Conservation (phyloP, 148 eudicot species). For the Cornus florida region DNA sequence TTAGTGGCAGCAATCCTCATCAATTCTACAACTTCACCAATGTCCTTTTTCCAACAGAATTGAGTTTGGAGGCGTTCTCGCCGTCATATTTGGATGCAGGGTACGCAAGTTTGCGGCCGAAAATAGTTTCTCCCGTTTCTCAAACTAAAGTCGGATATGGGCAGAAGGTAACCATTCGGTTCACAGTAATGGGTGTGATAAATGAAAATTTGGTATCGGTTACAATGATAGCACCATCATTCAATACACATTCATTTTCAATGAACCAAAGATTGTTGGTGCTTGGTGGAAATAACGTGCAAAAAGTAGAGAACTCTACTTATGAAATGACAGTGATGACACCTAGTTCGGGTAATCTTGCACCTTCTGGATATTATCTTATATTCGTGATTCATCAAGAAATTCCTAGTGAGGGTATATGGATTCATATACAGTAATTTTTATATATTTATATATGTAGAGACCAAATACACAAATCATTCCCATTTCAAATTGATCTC, state of each 20-base stretch:
- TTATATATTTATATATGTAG: too few species aligned
- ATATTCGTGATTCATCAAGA: conserved; percentile 56
- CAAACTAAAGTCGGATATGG: conserved; percentile 31
- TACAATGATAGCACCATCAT: conserved; percentile 64
- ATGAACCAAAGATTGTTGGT: conserved; percentile 65
- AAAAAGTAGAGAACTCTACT: neutral
- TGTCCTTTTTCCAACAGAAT: conserved; percentile 64
- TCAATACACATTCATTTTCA: conserved; percentile 70
- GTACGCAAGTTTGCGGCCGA: conserved; percentile 30
- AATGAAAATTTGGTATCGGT: conserved; percentile 31
- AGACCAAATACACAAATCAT: too few species aligned
- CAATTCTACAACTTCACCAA: conserved; percentile 38
- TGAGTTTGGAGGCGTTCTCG: conserved; percentile 61
- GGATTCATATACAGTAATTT: conserved; percentile 52
- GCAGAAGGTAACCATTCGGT: conserved; percentile 21
- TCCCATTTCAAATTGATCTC: too few species aligned
- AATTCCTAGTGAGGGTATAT: conserved; percentile 68
- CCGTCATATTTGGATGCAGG: conserved; percentile 53
- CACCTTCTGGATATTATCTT: conserved; percentile 60
- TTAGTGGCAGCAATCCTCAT: conserved; percentile 83
- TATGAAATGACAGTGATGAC: conserved; percentile 27
- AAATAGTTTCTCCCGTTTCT: conserved; percentile 33
- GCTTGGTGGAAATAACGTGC: conserved; percentile 10
- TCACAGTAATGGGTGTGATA: conserved; percentile 18
- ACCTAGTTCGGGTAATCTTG: conserved; percentile 42